Percentiles rank a stretch among this genome's conserved stretches.
Conservation (phyloP, 805 yeast genomes). For the Candida sakaeoensis region DNA sequence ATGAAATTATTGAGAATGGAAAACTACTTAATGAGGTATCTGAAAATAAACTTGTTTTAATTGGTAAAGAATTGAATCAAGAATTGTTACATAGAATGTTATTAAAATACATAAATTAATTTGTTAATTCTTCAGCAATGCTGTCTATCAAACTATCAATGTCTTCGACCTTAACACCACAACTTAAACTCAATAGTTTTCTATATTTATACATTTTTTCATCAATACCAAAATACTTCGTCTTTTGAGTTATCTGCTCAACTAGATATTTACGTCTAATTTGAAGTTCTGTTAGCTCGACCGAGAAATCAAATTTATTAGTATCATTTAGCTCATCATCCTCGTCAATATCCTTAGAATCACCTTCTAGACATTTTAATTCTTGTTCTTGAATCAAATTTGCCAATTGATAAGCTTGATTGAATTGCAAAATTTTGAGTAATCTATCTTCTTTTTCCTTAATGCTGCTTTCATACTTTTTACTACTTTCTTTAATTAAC, state of each 20-base stretch:
- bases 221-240: slow-evolving; percentile 43
- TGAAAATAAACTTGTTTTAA: slow-evolving; percentile 62
- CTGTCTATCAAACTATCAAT: slow-evolving; percentile 81
- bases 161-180: slow-evolving; percentile 75
- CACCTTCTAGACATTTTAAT: slow-evolving; percentile 18
- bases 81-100: slow-evolving; percentile 20
- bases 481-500: slow-evolving; percentile 14
- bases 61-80: slow-evolving; percentile 60
- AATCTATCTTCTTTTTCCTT: slow-evolving; percentile 19
- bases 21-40: slow-evolving; percentile 31
- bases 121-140: slow-evolving; percentile 45
- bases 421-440: slow-evolving; percentile 29
- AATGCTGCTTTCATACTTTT: slow-evolving; percentile 3
- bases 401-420: slow-evolving; percentile 45
- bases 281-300: slow-evolving; percentile 49
- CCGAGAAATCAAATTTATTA: slow-evolving; percentile 16
- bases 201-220: slow-evolving; percentile 70
- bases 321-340: slow-evolving; percentile 16
- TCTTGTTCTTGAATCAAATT: slow-evolving; percentile 40
- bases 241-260: slow-evolving; percentile 46
- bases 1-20: slow-evolving; percentile 62
- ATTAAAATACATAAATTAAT: slow-evolving; percentile 8
- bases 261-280: slow-evolving; percentile 41
- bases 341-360: slow-evolving; percentile 15
- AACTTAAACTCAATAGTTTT: slow-evolving; percentile 67